Conservation (phyloP, 2,329 filamentous ascomycete species). For the Aspergillus sp. region DNA sequence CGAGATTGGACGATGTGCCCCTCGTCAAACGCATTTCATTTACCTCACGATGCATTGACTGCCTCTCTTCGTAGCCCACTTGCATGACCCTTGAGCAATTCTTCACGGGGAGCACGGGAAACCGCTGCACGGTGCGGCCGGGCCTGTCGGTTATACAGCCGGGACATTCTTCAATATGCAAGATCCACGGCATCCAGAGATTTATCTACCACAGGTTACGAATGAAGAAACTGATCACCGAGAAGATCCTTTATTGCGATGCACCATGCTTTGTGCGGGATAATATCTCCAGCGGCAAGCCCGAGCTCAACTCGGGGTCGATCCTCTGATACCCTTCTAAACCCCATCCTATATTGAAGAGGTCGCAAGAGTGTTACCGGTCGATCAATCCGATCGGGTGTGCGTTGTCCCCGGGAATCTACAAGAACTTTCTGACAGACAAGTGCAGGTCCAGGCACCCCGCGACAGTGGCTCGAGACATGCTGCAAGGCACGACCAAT, state of each 20-base stretch:
- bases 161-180: conserved; percentile 10
- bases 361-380: too few relatives aligned
- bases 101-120: conserved; percentile 7
- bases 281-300: too few relatives aligned
- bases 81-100: neutral
- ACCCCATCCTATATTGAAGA: too few relatives aligned
- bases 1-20: neutral
- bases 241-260: neutral
- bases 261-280: too few relatives aligned
- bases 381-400: neutral
- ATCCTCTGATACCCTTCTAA: too few relatives aligned
- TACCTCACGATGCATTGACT: neutral
- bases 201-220: neutral
- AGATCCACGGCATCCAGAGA: neutral
- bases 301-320: too few relatives aligned
- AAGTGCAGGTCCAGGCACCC: neutral
- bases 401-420: neutral
- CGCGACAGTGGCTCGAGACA: neutral
- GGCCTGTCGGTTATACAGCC: neutral
- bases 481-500: conserved; percentile 19
- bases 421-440: neutral
- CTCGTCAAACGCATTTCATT: neutral
- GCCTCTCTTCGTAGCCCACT: neutral
- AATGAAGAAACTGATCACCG: neutral
- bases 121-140: conserved; percentile 3